Evolutionary conservation across 176 grass and related monocot genomes (phyloP).

Genomic region (Paspalum vaginatum): DNA sequence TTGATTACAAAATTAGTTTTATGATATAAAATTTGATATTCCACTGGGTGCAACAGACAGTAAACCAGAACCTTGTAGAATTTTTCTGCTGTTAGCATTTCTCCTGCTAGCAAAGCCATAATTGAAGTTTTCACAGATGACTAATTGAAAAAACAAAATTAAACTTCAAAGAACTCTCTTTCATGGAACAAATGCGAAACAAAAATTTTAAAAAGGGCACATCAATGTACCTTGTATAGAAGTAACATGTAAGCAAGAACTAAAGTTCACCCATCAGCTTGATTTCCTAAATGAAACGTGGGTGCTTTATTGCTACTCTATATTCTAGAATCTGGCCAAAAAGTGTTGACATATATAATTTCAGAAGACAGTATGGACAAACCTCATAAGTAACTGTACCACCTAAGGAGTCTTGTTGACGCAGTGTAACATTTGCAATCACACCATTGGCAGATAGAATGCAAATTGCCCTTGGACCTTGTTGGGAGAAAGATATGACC

Average conservation of each 20-base stretch:
- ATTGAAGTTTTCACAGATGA: background rate
- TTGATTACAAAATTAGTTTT: background rate
- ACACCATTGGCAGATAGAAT: conserved; percentile 81
- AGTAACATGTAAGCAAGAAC: background rate
- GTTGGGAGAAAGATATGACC: conserved; percentile 87
- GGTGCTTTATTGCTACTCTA: background rate
- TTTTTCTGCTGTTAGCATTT: background rate
- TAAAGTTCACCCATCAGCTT: background rate
- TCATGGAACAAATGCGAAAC: background rate
- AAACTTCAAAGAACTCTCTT: background rate
- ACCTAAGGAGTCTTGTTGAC: conserved; percentile 73
- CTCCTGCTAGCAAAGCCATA: background rate
- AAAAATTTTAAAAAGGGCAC: background rate
- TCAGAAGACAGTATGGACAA: background rate
- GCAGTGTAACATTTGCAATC: conserved; percentile 81
- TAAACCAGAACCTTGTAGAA: background rate
- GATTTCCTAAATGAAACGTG: background rate
- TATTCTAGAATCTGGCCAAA: background rate
- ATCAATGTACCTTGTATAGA: background rate
- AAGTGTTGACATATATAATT: background rate
- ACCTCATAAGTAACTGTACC: conserved; percentile 86
- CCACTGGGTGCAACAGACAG: background rate
- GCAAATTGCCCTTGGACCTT: conserved; percentile 79
- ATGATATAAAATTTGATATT: background rate
- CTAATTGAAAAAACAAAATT: too few species aligned